phyloP scores from a whole-genome alignment of 805 yeast species.

The Pichia phayaonensis region DNA sequence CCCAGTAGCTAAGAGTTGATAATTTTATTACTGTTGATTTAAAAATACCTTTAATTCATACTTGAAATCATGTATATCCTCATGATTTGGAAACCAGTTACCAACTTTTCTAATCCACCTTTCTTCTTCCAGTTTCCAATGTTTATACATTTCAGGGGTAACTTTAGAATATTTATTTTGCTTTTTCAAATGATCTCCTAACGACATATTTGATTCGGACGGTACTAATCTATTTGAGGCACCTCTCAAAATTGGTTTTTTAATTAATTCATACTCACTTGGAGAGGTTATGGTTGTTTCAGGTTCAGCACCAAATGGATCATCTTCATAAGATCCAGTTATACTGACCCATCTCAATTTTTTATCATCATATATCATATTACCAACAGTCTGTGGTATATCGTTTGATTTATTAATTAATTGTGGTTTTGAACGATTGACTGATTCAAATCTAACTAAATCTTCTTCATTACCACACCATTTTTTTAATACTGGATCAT shows the following conservation, averaged over 20 bases:
- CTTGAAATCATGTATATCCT: slow-evolving; percentile 20
- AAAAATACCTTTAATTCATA: slow-evolving; percentile 27
- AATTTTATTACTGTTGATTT: slow-evolving; percentile 16
- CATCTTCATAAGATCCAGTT: slow-evolving; percentile 33
- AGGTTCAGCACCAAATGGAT: slow-evolving; percentile 44
- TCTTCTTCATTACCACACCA: slow-evolving; percentile 69
- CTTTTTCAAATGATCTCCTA: slow-evolving; percentile 5
- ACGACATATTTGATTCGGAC: slow-evolving; percentile 10
- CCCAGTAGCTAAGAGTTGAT: too few relatives aligned
- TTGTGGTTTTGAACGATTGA: slow-evolving; percentile 26
- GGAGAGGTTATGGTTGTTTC: slow-evolving; percentile 25
- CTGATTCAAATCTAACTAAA: slow-evolving; percentile 40
- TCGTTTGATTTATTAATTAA: slow-evolving; percentile 1
- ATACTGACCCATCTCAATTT: slow-evolving; percentile 53
- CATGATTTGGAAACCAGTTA: slow-evolving; percentile 29
- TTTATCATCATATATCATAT: slow-evolving; percentile 55
- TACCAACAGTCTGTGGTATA: slow-evolving; percentile 35
- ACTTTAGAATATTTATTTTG: slow-evolving; percentile 18
- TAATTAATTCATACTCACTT: neutral
- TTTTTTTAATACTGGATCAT: slow-evolving; percentile 39
- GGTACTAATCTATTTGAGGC: slow-evolving; percentile 8
- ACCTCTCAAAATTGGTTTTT: slow-evolving; percentile 13
- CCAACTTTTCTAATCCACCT: slow-evolving; percentile 31
- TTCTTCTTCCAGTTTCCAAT: slow-evolving; percentile 27
- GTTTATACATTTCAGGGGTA: slow-evolving; percentile 20